These are phyloP conservation scores for Hevea brasiliensis DNA, from an alignment of 345 rosid genomes.

Conservation along the genomic window DNA sequence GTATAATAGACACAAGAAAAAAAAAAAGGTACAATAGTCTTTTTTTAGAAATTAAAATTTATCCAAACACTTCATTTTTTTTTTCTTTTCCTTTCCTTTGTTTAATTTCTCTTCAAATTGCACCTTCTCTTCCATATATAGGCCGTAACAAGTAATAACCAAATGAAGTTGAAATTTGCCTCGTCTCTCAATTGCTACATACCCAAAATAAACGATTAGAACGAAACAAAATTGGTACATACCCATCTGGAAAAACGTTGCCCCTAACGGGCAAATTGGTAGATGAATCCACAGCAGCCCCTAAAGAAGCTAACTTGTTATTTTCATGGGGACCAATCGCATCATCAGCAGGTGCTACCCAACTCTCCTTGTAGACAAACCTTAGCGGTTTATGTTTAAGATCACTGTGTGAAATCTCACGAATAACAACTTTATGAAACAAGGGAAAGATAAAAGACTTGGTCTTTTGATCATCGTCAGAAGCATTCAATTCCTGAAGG, in stretches of 20 bases:
- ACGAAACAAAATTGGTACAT: constrained; percentile 21
- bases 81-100: too few species aligned
- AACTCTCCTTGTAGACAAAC: constrained; percentile 38
- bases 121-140: neutral
- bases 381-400: constrained; percentile 48
- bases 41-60: too few species aligned
- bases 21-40: too few species aligned
- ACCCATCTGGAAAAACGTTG: constrained; percentile 89
- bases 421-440: constrained; percentile 53
- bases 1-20: too few species aligned
- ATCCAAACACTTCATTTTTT: too few species aligned
- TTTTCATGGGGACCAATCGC: constrained; percentile 28
- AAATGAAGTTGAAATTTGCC: neutral
- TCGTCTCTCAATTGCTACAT: neutral
- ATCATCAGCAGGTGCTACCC: constrained; percentile 33
- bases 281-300: constrained; percentile 50
- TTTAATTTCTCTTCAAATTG: neutral
- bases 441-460: constrained; percentile 68
- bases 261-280: constrained; percentile 67
- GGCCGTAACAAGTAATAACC: neutral
- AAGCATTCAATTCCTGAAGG: constrained; percentile 41
- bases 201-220: neutral
- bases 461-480: constrained; percentile 41
- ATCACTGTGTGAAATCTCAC: constrained; percentile 38
- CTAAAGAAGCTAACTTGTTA: constrained; percentile 35